Base-by-base conservation (phyloP, 768 basidiomycete genomes). In the Rhizopogon vesiculosus region DNA sequence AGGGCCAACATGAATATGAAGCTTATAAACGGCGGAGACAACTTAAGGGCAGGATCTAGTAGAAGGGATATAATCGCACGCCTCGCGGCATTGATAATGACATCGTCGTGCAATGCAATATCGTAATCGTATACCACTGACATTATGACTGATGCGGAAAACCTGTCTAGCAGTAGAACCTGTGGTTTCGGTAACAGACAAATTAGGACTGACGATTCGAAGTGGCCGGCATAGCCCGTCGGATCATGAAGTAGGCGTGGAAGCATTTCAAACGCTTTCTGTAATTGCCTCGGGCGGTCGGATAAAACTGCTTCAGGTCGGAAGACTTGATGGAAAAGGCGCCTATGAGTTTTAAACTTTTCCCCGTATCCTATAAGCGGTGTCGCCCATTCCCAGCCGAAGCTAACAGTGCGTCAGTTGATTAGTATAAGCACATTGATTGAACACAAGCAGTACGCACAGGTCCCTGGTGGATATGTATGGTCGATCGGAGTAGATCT, bases 141-240 rank as follows among this genome's bases (percentile, higher is more conserved):
- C 7, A 60, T 44, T 29, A 64, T 56, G 45, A 74, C 69, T 68
- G 69, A 46, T 63, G 62, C 15, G 8, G 54, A 29, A 50, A 35
- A 42, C 45, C 54, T 45, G 9, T 5, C 13, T 12, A 19, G 25
- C 16, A 29, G 19, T 46, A 28, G 15, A 19, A 29, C 3, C 15
- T 33, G 8, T 13, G n/a, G 19, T 9, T 12, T 35, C 35, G 10
- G 16, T 25, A 41, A 25, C 0, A 9, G 4, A 5, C 9, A 40
- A 10, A 25, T 42, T 4, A 7, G 18, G 4, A 56, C 65, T 8
- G 40, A 76, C 76, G 38, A 38, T 50, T 35, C n/a, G 19, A 56
- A 28, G n/a, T 56, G 55, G 1, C n/a, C 19, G 1, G 13, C 15
- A 29, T 7, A 50, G 3, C 31, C 9, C 9, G 25, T 5, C 2